These are phyloP conservation scores for Herpetomonas tarakana DNA, from an alignment of 208 protist genomes.

Conservation along the genomic window DNA sequence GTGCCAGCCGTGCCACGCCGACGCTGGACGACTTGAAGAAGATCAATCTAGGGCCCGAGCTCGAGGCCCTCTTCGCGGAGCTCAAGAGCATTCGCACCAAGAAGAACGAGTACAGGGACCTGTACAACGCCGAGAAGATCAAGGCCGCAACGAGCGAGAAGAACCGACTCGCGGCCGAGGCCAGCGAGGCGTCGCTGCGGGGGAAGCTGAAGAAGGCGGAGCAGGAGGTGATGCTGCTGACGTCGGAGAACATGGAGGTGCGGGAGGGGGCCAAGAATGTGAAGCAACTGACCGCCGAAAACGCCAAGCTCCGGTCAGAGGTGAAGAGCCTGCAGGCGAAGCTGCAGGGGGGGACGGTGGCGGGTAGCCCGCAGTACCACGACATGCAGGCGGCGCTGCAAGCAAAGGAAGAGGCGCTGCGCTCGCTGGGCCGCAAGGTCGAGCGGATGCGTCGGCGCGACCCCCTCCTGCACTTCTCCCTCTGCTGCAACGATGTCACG, in stretches of 20 bases:
- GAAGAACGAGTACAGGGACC: slow-evolving; percentile 84
- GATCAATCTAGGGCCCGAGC: slow-evolving; percentile 83
- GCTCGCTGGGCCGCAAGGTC: slow-evolving; percentile 80
- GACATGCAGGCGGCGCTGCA: slow-evolving; percentile 54
- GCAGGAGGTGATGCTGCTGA: slow-evolving; percentile 83
- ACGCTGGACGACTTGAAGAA: slow-evolving; percentile 82
- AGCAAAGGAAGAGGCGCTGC: slow-evolving; percentile 53
- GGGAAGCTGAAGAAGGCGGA: slow-evolving; percentile 59
- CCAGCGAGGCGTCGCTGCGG: slow-evolving; percentile 53
- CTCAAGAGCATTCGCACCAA: slow-evolving; percentile 61
- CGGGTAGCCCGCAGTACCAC: slow-evolving; percentile 26
- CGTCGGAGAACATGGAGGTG: slow-evolving; percentile 84
- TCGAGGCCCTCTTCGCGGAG: slow-evolving; percentile 86
- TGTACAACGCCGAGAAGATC: slow-evolving; percentile 32
- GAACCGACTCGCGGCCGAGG: slow-evolving; percentile 25
- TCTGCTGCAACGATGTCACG: slow-evolving; percentile 69
- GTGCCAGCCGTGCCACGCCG: slow-evolving; percentile 20
- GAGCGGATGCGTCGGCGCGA: slow-evolving; percentile 75
- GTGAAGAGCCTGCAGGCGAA: slow-evolving; percentile 32
- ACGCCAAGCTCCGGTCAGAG: slow-evolving; percentile 34
- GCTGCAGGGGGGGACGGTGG: slow-evolving; percentile 15
- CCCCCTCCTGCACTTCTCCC: slow-evolving; percentile 80
- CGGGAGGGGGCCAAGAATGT: slow-evolving; percentile 52
- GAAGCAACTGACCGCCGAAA: slow-evolving; percentile 44
- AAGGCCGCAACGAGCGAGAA: slow-evolving; percentile 27